Conservation (phyloP, 2,329 filamentous ascomycete species). For the Arthrobotrys megalospora region DNA sequence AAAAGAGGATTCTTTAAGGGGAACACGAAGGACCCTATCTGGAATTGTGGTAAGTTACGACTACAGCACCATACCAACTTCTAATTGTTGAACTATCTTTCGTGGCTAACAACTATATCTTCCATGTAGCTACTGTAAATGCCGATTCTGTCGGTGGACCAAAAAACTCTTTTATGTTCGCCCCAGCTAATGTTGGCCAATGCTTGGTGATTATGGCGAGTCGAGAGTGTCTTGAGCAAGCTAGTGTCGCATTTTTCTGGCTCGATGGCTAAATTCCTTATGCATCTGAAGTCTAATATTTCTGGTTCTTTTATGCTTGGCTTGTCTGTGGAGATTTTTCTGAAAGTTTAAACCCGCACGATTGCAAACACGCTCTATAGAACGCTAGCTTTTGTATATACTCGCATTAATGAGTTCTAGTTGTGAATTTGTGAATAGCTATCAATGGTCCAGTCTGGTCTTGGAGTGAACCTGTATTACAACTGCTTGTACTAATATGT, state of each 20-base stretch:
- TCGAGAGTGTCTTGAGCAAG: constrained; percentile 39
- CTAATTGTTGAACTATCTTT: not conserved
- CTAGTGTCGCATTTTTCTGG: constrained; percentile 52
- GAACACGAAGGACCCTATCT: constrained; percentile 47
- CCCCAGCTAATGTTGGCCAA: constrained; percentile 45
- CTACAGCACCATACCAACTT: not conserved
- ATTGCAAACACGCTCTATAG: not conserved
- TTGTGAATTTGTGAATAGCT: no score
- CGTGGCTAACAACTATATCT: constrained; percentile 1
- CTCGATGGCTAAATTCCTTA: constrained; percentile 17
- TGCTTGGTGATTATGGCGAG: constrained; percentile 50
- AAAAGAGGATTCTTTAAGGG: constrained; percentile 45
- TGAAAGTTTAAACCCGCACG: not conserved
- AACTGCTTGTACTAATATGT: no score
- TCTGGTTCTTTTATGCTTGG: no score
- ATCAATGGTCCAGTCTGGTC: no score
- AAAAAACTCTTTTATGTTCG: constrained; percentile 51
- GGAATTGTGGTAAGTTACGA: constrained; percentile 45
- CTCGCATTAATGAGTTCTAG: no score
- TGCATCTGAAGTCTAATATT: not conserved
- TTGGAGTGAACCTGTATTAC: no score
- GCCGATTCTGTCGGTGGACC: constrained; percentile 40
- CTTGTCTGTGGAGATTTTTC: not conserved
- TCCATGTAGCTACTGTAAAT: constrained; percentile 4
- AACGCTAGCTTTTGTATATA: no score